phyloP scores from a whole-genome alignment of 2,329 filamentous ascomycete genomes.

The Diaporthe helianthi region DNA sequence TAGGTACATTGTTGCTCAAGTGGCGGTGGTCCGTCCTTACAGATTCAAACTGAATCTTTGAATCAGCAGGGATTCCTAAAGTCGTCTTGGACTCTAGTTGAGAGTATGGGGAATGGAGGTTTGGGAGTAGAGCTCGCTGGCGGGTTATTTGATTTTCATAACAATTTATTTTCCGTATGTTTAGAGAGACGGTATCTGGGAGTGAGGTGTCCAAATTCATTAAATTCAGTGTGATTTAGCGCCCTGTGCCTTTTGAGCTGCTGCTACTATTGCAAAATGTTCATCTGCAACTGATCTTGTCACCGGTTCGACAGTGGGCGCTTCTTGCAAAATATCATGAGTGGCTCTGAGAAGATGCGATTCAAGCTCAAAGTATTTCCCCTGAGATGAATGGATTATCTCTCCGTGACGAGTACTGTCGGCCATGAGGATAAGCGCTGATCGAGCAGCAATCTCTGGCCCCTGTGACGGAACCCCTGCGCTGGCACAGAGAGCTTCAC shows the following conservation, averaged over 20 bases:
- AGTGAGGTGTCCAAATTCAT: too few species aligned
- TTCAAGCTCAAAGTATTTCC: slow-evolving; percentile 9
- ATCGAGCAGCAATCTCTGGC: slow-evolving; percentile 8
- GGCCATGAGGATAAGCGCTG: slow-evolving; percentile 7
- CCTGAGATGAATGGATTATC: neutral
- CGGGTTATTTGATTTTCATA: too few species aligned
- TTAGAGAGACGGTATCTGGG: too few species aligned
- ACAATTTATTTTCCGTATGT: too few species aligned
- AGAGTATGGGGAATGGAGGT: too few species aligned
- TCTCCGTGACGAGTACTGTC: neutral
- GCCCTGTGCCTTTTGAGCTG: neutral
- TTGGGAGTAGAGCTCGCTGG: too few species aligned
- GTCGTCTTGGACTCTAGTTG: too few species aligned
- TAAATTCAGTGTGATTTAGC: too few species aligned
- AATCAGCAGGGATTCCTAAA: too few species aligned
- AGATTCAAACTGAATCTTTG: too few species aligned
- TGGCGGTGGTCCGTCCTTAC: too few species aligned
- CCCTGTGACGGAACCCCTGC: slow-evolving; percentile 8
- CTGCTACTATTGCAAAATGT: neutral
- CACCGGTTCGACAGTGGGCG: neutral
- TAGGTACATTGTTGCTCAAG: too few species aligned
- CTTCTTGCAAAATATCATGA: neutral
- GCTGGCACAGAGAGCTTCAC: neutral
- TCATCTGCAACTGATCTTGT: neutral
- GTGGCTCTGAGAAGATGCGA: neutral